Evolutionary conservation across 225 moss, liverwort and hornwort genomes (phyloP).

Genomic region (Anthoceros angustus): DNA sequence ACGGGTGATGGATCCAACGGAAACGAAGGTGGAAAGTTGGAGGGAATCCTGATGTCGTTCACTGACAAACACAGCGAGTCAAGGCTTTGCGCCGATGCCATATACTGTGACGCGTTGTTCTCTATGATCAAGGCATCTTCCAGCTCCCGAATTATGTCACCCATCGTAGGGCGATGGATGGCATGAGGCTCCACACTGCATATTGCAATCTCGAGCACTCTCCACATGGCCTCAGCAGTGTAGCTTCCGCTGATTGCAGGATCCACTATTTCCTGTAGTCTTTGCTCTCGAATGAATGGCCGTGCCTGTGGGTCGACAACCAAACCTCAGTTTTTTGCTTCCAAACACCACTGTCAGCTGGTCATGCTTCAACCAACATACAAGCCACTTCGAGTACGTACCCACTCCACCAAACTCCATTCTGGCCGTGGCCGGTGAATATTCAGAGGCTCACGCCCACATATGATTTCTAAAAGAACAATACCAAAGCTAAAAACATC

Average conservation of each 20-base stretch:
- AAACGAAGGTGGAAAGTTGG: conserved; percentile 8
- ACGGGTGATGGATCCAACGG: conserved; percentile 18
- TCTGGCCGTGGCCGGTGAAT: conserved; percentile 13
- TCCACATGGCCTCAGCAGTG: conserved; percentile 22
- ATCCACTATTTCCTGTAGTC: conserved; percentile 17
- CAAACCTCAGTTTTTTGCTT: neutral
- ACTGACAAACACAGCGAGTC: conserved; percentile 15
- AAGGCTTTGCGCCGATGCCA: conserved; percentile 23
- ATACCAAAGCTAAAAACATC: conserved; percentile 1
- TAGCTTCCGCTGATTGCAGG: conserved; percentile 16
- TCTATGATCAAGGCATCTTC: conserved; percentile 27
- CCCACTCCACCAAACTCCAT: conserved; percentile 21
- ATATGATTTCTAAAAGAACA: conserved; percentile 5
- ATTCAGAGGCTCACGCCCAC: conserved; percentile 23
- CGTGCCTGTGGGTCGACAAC: conserved; percentile 9
- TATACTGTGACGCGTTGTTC: conserved; percentile 25
- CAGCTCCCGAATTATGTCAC: conserved; percentile 19
- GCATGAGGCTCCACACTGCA: conserved; percentile 15
- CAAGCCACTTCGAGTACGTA: neutral
- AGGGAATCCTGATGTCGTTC: conserved; percentile 6
- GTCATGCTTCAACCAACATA: neutral
- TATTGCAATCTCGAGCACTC: conserved; percentile 19
- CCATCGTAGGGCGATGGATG: conserved; percentile 14
- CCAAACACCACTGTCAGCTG: neutral
- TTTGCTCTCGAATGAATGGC: conserved; percentile 15